A percentile compares a stretch with the other conserved stretches of the same genome.
Conservation (phyloP, 2,329 filamentous ascomycete species). For the Nakataea oryzae region DNA sequence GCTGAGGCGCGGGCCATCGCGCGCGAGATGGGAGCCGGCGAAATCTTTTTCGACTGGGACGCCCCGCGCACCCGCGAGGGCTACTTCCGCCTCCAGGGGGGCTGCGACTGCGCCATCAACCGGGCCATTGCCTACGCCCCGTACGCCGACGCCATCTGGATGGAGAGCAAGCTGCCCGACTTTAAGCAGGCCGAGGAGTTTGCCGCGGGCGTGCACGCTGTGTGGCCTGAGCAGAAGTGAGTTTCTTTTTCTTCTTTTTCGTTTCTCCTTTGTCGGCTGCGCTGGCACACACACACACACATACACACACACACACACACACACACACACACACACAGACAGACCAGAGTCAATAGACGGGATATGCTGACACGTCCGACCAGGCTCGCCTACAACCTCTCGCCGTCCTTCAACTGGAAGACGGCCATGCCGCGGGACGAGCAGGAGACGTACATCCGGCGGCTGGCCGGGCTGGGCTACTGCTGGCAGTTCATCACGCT, state of each 20-base stretch:
- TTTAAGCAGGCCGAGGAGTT: slow-evolving; percentile 88
- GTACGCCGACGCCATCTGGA: slow-evolving; percentile 95
- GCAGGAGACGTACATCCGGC: slow-evolving; percentile 94
- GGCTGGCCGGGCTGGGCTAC: slow-evolving; percentile 80
- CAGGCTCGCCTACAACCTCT: slow-evolving; percentile 94
- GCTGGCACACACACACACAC: no score
- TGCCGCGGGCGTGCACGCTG: slow-evolving; percentile 83
- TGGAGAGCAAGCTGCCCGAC: slow-evolving; percentile 97
- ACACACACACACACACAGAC: neutral
- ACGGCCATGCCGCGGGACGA: slow-evolving; percentile 82
- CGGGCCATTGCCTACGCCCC: slow-evolving; percentile 85
- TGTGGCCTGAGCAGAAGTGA: slow-evolving; percentile 93
- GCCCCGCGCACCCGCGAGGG: slow-evolving; percentile 86
- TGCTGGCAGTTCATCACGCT: slow-evolving; percentile 99
- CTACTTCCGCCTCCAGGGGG: slow-evolving; percentile 87
- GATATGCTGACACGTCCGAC: no score
- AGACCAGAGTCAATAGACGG: no score
- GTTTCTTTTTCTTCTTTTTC: slow-evolving; percentile 19
- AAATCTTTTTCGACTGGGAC: slow-evolving; percentile 93
- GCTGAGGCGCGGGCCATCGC: slow-evolving; percentile 71
- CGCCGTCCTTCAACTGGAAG: slow-evolving; percentile 99
- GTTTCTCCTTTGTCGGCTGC: neutral
- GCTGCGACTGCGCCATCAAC: slow-evolving; percentile 84
- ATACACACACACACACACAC: no score
- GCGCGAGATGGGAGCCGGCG: slow-evolving; percentile 65